phyloP scores from a whole-genome alignment of 768 basidiomycete species.

The Punctularia strigosozonata region DNA sequence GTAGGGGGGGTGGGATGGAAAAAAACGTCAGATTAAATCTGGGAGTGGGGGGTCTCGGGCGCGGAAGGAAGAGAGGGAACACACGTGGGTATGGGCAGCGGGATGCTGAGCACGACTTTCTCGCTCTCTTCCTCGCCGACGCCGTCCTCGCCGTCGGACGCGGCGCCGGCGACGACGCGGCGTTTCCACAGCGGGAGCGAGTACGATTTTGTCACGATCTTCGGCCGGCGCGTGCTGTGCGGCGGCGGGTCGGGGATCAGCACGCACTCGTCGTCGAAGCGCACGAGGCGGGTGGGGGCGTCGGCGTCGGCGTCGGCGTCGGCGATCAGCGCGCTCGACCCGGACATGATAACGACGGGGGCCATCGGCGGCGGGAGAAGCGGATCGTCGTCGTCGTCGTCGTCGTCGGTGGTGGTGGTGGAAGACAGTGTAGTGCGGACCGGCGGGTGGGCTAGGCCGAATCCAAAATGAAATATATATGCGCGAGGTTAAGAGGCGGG shows the following conservation, averaged over 20 bases:
- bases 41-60: too few species aligned
- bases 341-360: too few species aligned
- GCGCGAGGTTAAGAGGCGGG: too few species aligned
- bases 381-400: too few species aligned
- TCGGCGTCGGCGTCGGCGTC: too few species aligned
- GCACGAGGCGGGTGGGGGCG: conserved; percentile 41
- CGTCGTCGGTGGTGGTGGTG: too few species aligned
- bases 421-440: too few species aligned
- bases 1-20: too few species aligned
- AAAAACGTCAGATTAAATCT: background rate
- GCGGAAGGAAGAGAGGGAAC: conserved; percentile 12
- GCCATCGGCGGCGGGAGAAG: too few species aligned
- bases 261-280: conserved; percentile 64
- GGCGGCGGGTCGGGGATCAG: conserved; percentile 51
- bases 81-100: conserved; percentile 52
- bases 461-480: too few species aligned
- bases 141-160: conserved; percentile 10
- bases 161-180: conserved; percentile 7
- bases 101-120: conserved; percentile 48
- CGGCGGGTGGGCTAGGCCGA: too few species aligned
- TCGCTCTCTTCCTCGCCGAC: conserved; percentile 25
- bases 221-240: conserved; percentile 31
- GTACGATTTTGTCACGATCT: conserved; percentile 52
- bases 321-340: too few species aligned
- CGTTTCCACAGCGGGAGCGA: conserved; percentile 55